Conservation (phyloP, 208 protist genomes). For the Sergeia podlipaevii region DNA sequence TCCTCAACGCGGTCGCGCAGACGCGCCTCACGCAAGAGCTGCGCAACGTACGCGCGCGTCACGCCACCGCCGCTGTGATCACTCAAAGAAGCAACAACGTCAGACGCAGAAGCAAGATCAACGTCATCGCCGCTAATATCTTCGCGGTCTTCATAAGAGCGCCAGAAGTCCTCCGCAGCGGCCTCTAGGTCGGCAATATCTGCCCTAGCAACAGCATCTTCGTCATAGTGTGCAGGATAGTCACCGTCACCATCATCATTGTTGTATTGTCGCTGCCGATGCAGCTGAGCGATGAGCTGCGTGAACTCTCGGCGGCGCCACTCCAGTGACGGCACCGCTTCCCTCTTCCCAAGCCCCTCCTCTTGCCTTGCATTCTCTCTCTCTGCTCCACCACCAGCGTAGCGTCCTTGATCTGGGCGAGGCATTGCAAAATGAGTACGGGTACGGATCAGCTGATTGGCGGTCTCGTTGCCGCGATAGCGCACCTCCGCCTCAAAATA, state of each 20-base stretch:
- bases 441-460: constrained; percentile 44
- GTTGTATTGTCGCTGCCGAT: background rate
- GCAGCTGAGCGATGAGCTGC: background rate
- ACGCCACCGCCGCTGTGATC: background rate
- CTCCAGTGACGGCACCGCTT: background rate
- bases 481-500: constrained; percentile 51
- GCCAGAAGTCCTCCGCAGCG: background rate
- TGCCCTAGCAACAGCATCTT: background rate
- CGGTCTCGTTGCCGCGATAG: constrained; percentile 16
- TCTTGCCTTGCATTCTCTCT: no score
- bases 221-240: background rate
- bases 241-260: background rate
- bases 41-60: background rate
- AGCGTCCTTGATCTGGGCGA: constrained; percentile 1
- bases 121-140: constrained; percentile 1
- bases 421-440: constrained; percentile 24
- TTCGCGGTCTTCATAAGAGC: background rate
- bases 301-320: constrained; percentile 1
- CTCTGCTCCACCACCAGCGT: constrained; percentile 15
- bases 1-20: constrained; percentile 20
- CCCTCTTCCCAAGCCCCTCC: no score
- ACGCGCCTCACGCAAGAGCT: constrained; percentile 4
- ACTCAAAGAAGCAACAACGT: no score
- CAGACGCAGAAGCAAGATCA: no score
- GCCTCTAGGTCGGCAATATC: background rate